phyloP scores from a whole-genome alignment of 331 rosid genomes.

The Cucumis variabilis region DNA sequence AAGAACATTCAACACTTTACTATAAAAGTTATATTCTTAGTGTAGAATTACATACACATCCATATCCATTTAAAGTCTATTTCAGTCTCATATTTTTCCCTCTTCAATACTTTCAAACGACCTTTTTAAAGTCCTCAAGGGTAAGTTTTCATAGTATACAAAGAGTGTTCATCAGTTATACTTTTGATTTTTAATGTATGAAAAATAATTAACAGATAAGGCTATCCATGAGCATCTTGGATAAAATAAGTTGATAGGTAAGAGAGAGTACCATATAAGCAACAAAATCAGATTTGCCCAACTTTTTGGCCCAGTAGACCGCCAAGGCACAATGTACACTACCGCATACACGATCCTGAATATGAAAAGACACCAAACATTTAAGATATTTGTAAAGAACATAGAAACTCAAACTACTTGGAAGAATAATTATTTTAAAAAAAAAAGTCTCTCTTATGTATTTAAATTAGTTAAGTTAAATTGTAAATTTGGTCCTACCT shows the following conservation, averaged over 20 bases:
- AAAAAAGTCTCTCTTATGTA: too few species aligned
- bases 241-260: too few species aligned
- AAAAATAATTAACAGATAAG: too few species aligned
- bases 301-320: slow-evolving; percentile 70
- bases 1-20: too few species aligned
- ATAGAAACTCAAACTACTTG: neutral
- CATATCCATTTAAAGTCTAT: neutral
- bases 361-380: neutral
- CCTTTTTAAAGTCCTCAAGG: too few species aligned
- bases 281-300: slow-evolving; percentile 73
- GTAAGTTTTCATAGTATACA: neutral
- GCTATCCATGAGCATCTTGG: too few species aligned
- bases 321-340: slow-evolving; percentile 85
- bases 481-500: too few species aligned
- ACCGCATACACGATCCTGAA: slow-evolving; percentile 82
- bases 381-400: too few species aligned
- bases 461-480: too few species aligned
- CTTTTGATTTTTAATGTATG: too few species aligned
- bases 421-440: too few species aligned
- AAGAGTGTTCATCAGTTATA: neutral
- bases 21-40: too few species aligned
- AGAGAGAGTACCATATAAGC: slow-evolving; percentile 64
- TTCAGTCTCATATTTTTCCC: neutral
- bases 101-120: neutral
- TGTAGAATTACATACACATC: neutral